These are phyloP conservation scores for Ephemerocybe angulata DNA, from an alignment of 768 basidiomycete species.

Conservation along the genomic window DNA sequence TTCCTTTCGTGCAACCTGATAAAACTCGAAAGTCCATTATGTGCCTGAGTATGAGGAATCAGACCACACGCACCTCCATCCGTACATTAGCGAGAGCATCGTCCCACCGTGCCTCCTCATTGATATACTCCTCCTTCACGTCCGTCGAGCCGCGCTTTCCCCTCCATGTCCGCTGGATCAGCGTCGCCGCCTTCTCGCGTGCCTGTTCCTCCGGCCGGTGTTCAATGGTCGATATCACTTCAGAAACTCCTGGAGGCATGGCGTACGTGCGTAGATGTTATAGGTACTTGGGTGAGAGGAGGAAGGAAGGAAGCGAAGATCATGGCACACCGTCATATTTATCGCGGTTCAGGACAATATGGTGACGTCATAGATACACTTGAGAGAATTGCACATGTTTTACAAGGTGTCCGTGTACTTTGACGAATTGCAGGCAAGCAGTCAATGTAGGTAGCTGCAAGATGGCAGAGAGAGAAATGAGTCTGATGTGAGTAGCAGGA, in stretches of 20 bases:
- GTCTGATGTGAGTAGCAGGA: no score
- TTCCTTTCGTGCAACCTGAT: constrained; percentile 37
- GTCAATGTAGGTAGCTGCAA: no score
- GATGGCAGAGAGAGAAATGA: no score
- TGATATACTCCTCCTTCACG: constrained; percentile 26
- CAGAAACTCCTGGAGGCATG: constrained; percentile 1
- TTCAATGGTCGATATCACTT: constrained; percentile 1
- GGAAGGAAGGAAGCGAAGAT: no score
- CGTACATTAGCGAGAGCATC: constrained; percentile 36
- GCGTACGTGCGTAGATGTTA: constrained; percentile 10
- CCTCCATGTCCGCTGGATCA: constrained; percentile 41
- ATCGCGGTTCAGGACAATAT: no score
- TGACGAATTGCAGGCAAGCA: no score
- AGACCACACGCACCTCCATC: constrained; percentile 28
- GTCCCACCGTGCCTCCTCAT: constrained; percentile 30
- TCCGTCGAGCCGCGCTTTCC: constrained; percentile 22
- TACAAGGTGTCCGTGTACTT: no score
- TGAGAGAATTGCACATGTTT: no score
- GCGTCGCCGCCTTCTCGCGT: constrained; percentile 27
- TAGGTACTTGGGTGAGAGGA: not conserved
- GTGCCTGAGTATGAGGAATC: not conserved
- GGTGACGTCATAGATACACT: no score
- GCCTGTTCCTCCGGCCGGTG: constrained; percentile 17
- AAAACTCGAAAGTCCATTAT: not conserved
- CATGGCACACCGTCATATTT: no score